Base-by-base conservation (phyloP, 2,329 filamentous ascomycete species). In the Sordariomycetes sp. region DNA sequence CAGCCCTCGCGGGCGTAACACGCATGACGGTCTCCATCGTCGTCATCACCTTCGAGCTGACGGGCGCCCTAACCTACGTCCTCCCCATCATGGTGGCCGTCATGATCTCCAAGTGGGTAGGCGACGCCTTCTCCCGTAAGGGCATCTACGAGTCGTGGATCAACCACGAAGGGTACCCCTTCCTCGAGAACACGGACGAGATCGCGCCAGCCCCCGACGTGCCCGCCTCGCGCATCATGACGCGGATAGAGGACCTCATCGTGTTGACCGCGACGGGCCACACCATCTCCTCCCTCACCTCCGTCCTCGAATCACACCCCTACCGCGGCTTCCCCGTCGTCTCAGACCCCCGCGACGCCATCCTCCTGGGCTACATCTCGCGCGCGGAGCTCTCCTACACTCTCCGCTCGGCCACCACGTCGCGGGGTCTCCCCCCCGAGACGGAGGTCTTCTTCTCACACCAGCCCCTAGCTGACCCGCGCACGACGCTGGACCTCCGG, bases 121-220 rank as follows among this genome's bases (percentile, higher is more conserved):
- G 91, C 65, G 94, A 99, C 69, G 92, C 90, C 54, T 91, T 99
- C 69, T 90, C 89, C 28, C 89, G 89, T 58, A 84, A 87, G 54
- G 90, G 94, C 62, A 97, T 99, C 70, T 99, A 99, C 74, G 94
- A 99, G 69, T 87, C 87, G 57, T 99, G 94, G 94, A 99, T 99
- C 66, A 87, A 90, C 63, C 86, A 96, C 72, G 94, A 95, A 66
- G 90, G 89, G 62, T 99, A 97, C 67, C 94, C 94, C 0, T 96
- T 92, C 72, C 81, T 99, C 57, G 92, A 97, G 71, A 94, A 95
- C 68, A 87, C 85, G 64, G 71, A 95, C 66, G 88, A 94, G 59
- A 66, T 69, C 28, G 57, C 78, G 17, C 22, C 45, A 2, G 82
- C 95, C 10, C 90, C 91, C 24, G 90, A 96, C 69, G 83, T 96